A percentile compares a stretch with the other conserved stretches of the same genome.
Conservation (phyloP, 176 grass and related monocot species). For the Cenchrus fungigraminus region DNA sequence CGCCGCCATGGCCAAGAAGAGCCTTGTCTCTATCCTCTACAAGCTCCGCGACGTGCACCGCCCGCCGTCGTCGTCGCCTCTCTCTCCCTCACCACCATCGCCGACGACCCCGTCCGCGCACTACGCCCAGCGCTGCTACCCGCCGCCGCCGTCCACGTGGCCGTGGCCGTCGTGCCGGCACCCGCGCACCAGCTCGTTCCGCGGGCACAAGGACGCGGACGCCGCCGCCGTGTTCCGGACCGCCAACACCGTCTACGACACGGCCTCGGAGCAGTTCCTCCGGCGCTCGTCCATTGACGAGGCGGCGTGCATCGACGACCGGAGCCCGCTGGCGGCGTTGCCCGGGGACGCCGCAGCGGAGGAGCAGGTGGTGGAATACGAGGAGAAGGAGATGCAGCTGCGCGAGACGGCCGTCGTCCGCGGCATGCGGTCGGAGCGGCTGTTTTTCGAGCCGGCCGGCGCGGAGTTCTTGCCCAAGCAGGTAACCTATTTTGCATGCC, state of each 20-base stretch:
- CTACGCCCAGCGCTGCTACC: conserved; percentile 53
- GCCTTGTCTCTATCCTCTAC: conserved; percentile 56
- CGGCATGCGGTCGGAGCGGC: conserved; percentile 64
- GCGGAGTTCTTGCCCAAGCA: conserved; percentile 49
- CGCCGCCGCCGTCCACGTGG: conserved; percentile 55
- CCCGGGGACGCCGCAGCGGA: background rate
- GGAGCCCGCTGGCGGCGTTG: background rate
- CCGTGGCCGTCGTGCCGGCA: conserved; percentile 86
- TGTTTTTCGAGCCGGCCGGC: conserved; percentile 74
- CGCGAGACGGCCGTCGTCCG: conserved; percentile 55
- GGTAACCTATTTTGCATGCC: conserved; percentile 31
- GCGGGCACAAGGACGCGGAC: conserved; percentile 42
- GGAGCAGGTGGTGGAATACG: conserved; percentile 17
- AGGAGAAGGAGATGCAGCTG: conserved; percentile 36
- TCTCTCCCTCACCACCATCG: background rate
- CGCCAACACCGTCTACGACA: conserved; percentile 65
- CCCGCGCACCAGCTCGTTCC: conserved; percentile 81
- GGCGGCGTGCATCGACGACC: conserved; percentile 1
- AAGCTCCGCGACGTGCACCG: conserved; percentile 53
- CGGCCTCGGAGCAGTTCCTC: conserved; percentile 39
- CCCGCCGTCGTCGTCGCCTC: background rate
- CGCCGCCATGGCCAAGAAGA: conserved; percentile 51
- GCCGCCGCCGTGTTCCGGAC: conserved; percentile 59
- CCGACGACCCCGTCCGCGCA: conserved; percentile 8
- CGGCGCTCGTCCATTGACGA: conserved; percentile 42